These are phyloP conservation scores for Goniomonas avonlea DNA, from an alignment of 78 protist genomes.

Conservation along the genomic window DNA sequence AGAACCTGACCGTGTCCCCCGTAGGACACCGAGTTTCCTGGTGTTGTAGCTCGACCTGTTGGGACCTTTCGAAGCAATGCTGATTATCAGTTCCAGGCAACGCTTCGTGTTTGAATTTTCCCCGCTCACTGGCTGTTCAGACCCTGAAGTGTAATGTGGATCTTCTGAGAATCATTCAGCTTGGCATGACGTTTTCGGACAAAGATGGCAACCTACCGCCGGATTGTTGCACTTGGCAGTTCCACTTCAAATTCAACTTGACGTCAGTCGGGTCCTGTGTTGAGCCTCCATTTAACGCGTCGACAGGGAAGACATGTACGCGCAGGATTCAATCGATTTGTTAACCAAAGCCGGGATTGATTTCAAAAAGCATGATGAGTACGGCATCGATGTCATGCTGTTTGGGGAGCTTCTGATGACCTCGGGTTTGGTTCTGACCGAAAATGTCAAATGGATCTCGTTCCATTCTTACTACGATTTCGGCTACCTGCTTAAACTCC, in stretches of 20 bases:
- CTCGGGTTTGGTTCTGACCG: constrained; percentile 35
- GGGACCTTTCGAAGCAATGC: too few species aligned
- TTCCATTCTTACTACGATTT: constrained; percentile 75
- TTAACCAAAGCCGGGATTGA: constrained; percentile 87
- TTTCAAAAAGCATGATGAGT: constrained; percentile 57
- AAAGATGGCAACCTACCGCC: constrained; percentile 60
- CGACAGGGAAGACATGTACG: constrained; percentile 67
- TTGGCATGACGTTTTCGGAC: constrained; percentile 84
- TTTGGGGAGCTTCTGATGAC: constrained; percentile 30
- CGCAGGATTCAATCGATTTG: constrained; percentile 89
- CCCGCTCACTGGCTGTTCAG: too few species aligned
- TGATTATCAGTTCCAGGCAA: too few species aligned
- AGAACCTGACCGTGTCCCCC: too few species aligned
- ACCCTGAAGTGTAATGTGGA: constrained; percentile 87
- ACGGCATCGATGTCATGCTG: constrained; percentile 69
- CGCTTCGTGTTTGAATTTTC: too few species aligned
- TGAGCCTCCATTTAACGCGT: neutral
- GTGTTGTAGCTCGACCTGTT: too few species aligned
- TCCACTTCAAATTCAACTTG: constrained; percentile 85
- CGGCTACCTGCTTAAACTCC: constrained; percentile 58
- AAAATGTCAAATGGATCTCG: constrained; percentile 50
- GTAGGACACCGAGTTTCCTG: too few species aligned
- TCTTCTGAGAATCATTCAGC: constrained; percentile 87
- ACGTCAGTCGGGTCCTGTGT: neutral
- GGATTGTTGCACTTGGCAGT: constrained; percentile 90